Conservation (phyloP, 805 yeast species). For the Spathaspora hagerdaliae region DNA sequence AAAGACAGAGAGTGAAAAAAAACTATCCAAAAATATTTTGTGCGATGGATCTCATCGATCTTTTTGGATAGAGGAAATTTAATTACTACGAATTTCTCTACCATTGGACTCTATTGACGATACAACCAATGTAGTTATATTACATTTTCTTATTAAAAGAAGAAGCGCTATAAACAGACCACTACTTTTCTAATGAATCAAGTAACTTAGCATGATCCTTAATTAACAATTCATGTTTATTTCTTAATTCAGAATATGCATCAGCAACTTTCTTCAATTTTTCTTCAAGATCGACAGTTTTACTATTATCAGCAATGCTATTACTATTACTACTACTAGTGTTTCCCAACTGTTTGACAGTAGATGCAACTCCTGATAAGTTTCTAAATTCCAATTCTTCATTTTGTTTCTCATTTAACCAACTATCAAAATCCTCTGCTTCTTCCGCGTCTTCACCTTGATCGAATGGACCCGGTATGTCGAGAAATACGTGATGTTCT, state of each 20-base stretch:
- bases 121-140: background rate
- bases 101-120: too few relatives aligned
- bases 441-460: slow-evolving; percentile 11
- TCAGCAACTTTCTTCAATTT: slow-evolving; percentile 48
- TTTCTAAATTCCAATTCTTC: slow-evolving; percentile 54
- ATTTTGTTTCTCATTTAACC: slow-evolving; percentile 44
- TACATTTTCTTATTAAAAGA: background rate
- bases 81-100: too few relatives aligned
- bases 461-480: slow-evolving; percentile 14
- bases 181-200: slow-evolving; percentile 7
- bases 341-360: slow-evolving; percentile 21
- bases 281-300: slow-evolving; percentile 4
- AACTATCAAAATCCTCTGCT: slow-evolving; percentile 39
- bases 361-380: slow-evolving; percentile 36
- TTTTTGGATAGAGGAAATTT: too few relatives aligned
- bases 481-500: slow-evolving; percentile 42
- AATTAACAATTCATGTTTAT: slow-evolving; percentile 56
- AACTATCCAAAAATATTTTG: too few relatives aligned
- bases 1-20: too few relatives aligned
- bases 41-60: too few relatives aligned
- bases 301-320: background rate
- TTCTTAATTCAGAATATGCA: slow-evolving; percentile 57
- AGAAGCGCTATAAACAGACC: background rate
- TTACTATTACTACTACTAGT: background rate
- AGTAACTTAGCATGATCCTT: slow-evolving; percentile 44